Base-by-base conservation (phyloP, 2,329 filamentous ascomycete genomes). In the Beauveria sp. region DNA sequence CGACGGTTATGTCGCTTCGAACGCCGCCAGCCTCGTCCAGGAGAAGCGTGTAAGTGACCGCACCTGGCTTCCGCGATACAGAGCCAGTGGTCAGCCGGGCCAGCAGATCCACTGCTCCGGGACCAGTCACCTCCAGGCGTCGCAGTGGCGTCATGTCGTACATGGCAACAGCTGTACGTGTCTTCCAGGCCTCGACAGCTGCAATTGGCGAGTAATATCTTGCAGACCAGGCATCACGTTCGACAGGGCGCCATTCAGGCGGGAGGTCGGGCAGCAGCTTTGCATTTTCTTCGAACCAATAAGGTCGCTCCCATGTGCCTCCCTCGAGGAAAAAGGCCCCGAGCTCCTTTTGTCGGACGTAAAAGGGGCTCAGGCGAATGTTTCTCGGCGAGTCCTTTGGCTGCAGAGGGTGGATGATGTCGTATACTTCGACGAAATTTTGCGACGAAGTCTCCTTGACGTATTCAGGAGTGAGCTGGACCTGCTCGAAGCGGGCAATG, bases 341-440 rank as follows among this genome's bases (percentile, higher is more conserved):
- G 0, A 86, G 78, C 56, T 85, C 79, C 16, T 70, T 68, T 63
- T 87, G 81, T 1, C 81, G 78, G 1, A 74, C 64, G 63, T 85
- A 74, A 68, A 87, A 87, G 0, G 85, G 84, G 63, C 81, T 86
- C 16, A 81, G 71, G 7, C 85, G 81, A 2, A 87, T 74, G 62
- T 84, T 80, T 0, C 85, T 79, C 0, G 84, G 85, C 0, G 81
- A 85, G 0, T 79, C 74, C 30, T 78, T 79, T 0, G 83, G 84
- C 58, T 84, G 81, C 0, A 85, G 74, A 0, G 85, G 85, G 62
- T 87, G 85, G 0, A 87, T 64, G 45, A 87, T 86, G 63, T 87
- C 84, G 72, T 87, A 87, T 1, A 87, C 79, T 64, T 87, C 85
- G 26, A 83, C 79, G 55, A 87, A 87, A 65, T 84, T 85, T 67